These are phyloP conservation scores for Umbelopsis sp. DNA, from an alignment of 371 early-diverging fungal genomes.

Conservation along the genomic window DNA sequence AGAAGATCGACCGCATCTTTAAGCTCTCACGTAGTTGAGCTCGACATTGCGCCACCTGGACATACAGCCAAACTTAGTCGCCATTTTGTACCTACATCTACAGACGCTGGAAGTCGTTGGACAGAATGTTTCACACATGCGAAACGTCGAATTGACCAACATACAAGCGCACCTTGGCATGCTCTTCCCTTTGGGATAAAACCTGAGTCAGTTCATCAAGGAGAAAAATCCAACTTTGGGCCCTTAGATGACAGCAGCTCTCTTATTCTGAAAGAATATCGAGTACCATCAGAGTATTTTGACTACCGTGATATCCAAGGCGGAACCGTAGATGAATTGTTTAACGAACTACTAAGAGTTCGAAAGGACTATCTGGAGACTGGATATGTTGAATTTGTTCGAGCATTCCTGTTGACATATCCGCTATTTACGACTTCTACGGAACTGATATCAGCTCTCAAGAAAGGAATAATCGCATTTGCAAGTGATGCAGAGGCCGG, in stretches of 20 bases:
- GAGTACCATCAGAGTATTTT: background rate
- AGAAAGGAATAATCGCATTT: background rate
- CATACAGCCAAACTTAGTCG: constrained; percentile 18
- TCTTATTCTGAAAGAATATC: background rate
- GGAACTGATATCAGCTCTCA: constrained; percentile 7
- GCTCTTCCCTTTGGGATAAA: background rate
- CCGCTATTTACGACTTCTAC: constrained; percentile 56
- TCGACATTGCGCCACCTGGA: constrained; percentile 18
- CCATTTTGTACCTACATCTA: background rate
- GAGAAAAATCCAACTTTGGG: no score
- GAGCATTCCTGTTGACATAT: constrained; percentile 65
- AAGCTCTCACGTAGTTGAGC: constrained; percentile 25
- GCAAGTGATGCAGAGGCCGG: constrained; percentile 4
- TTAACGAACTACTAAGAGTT: constrained; percentile 62
- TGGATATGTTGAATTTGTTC: constrained; percentile 27
- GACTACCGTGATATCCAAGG: constrained; percentile 42
- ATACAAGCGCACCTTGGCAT: background rate
- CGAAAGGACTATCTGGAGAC: constrained; percentile 14
- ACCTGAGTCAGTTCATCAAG: background rate
- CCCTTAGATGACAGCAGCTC: background rate
- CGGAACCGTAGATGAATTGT: constrained; percentile 65
- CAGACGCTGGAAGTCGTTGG: background rate
- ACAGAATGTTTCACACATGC: background rate
- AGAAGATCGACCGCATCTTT: constrained; percentile 29
- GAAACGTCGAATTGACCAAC: background rate